Base-by-base conservation (phyloP, 345 rosid species). In the Hibiscus syriacus region DNA sequence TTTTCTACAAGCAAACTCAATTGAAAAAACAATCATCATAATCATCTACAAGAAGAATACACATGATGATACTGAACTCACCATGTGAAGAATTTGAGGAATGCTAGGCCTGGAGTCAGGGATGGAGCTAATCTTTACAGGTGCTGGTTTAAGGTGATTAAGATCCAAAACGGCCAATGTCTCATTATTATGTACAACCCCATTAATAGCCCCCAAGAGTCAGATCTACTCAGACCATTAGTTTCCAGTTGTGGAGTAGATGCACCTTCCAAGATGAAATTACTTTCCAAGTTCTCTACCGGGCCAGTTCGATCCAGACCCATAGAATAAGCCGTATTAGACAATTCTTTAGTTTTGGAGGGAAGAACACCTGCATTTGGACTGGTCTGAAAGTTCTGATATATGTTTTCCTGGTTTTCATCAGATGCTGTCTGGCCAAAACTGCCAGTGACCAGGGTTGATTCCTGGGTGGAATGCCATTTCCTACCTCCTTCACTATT, bases 31-130 rank as follows among this genome's bases (percentile, higher is more conserved):
- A 55, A 19, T 13, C 38, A 65, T 25, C 26, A 39, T n/a, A n/a
- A n/a, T n/a, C n/a, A n/a, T n/a, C n/a, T n/a, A n/a, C n/a, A n/a
- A n/a, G n/a, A n/a, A n/a, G n/a, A n/a, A n/a, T n/a, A n/a, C n/a
- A n/a, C n/a, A n/a, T n/a, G n/a, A 16, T 25, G 41, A 10, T 22
- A 46, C 41, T 46, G 29, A 81, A 65, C 87, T 84, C 64, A 94
- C 99, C 93, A 85, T 79, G 79, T 95, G 93, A 79, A 95, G 90
- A 84, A 90, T 84, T 84, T 95, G 96, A 65, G 98, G 97, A 78
- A 95, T 88, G 86, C 99, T 95, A 77, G 98, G 93, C 25, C 86
- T 92, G 56, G 84, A 66, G 58, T 89, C 96, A 29, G 78, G 66
- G 59, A 72, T 71, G 34, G 86, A 68, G 80, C 74, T 80, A 59